phyloP scores from a whole-genome alignment of 176 grass and related monocot genomes.

The Triticum monococcum region DNA sequence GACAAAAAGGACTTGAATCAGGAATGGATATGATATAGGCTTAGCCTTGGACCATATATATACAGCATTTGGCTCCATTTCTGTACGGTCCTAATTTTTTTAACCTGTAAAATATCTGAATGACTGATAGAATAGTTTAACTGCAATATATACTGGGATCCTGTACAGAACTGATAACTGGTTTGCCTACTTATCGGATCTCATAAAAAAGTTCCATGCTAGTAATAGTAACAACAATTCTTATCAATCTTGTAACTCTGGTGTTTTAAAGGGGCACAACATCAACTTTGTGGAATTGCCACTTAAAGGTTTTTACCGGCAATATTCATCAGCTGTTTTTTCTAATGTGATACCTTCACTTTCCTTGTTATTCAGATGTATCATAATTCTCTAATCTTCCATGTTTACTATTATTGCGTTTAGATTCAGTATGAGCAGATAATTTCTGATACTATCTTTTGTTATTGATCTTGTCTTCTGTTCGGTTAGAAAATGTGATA shows the following conservation, averaged over 20 bases:
- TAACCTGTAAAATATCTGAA: neutral
- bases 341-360: neutral
- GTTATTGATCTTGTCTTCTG: neutral
- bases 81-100: neutral
- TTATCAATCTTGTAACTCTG: neutral
- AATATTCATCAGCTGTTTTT: neutral
- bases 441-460: neutral
- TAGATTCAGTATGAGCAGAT: neutral
- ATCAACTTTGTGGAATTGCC: neutral
- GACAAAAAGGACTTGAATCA: neutral
- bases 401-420: neutral
- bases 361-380: neutral
- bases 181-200: neutral
- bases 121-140: neutral
- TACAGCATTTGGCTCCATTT: neutral
- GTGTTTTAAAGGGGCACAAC: neutral
- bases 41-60: neutral
- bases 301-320: neutral
- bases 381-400: neutral
- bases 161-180: neutral
- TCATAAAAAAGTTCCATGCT: neutral
- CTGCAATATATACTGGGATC: neutral
- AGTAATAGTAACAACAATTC: neutral
- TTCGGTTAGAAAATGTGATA: neutral
- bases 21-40: neutral